Base-by-base conservation (phyloP, 1,139 yeast species). In the Zhuliangozyma parablackwelliae region DNA sequence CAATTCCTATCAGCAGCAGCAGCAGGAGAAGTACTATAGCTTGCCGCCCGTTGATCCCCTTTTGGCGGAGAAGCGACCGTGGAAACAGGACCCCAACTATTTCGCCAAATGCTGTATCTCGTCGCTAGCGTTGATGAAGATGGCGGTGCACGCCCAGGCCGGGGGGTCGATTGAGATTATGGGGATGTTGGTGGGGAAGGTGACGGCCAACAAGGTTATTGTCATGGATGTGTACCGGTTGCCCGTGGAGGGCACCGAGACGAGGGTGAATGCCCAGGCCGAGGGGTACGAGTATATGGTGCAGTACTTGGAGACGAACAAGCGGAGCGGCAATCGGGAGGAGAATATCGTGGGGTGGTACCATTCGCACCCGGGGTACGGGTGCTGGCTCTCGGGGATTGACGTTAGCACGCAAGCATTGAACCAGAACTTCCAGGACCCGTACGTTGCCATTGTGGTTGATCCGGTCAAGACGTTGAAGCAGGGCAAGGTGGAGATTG, bases 211-310 rank as follows among this genome's bases (percentile, higher is more conserved):
- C 32, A 70, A 75, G 10, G 77, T 92, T 43, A 73, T 87, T 3
- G 84, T 92, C 1, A 72, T 82, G 72, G 97, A 90, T 56, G 82
- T 81, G 5, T 92, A 85, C 56, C 82, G 90, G 6, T 63, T 92
- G 32, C 97, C 97, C 0, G 97, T 90, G 1, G 95, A 87, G 59
- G 97, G 97, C 1, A 89, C 97, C 0, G 97, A 92, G 56, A 88
- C 97, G 0, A 62, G 97, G 39, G 98, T 92, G 26, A 92, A 92
- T 59, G 97, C 97, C 0, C 89, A 86, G 54, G 82, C 83, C 20
- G 97, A 90, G 53, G 96, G 95, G 0, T 90, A 89, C 56, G 97
- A 90, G 57, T 92, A 83, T 57, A 90, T 92, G 96, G 95, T 90
- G 2, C 82, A 80, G 46, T 89, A 84, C 57, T 64, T 85, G 36